Evolutionary conservation across 345 rosid genomes (phyloP).

Genomic region (Linum tenue): DNA sequence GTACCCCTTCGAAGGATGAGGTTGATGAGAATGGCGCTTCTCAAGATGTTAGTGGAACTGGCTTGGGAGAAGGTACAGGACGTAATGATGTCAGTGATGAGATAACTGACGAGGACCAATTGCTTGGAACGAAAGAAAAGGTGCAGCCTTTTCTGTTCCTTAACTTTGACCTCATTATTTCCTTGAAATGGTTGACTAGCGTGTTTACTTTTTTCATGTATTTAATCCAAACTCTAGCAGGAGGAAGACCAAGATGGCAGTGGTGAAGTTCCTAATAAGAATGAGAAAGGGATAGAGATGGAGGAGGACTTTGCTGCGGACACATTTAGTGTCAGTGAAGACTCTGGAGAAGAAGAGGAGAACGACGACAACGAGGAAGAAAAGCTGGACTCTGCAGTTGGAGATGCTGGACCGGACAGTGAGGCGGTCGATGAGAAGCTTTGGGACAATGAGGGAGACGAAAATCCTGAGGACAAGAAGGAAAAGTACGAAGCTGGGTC

Average conservation of each 20-base stretch:
- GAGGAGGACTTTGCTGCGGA: constrained; percentile 68
- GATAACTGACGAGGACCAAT: constrained; percentile 84
- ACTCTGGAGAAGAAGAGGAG: constrained; percentile 54
- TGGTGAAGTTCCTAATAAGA: constrained; percentile 43
- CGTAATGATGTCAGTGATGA: constrained; percentile 80
- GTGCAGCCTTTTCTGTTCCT: constrained; percentile 18
- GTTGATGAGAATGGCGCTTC: constrained; percentile 48
- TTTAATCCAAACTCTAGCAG: constrained; percentile 31
- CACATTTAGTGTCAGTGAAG: constrained; percentile 62
- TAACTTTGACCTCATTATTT: neutral
- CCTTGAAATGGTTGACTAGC: neutral
- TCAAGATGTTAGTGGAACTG: constrained; percentile 67
- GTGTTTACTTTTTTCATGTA: neutral
- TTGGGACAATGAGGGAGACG: constrained; percentile 57
- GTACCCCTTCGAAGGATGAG: constrained; percentile 48
- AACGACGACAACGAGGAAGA: constrained; percentile 44
- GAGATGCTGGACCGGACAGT: constrained; percentile 62
- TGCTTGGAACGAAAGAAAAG: constrained; percentile 59
- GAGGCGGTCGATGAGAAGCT: constrained; percentile 71
- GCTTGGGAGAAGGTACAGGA: constrained; percentile 90
- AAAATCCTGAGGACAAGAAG: constrained; percentile 31
- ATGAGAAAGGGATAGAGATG: constrained; percentile 89
- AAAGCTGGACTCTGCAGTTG: constrained; percentile 65
- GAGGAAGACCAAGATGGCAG: constrained; percentile 55
- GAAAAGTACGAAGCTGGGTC: constrained; percentile 82